Percentiles rank a stretch among this genome's conserved stretches.
Conservation (phyloP, 225 moss, liverwort and hornwort species). For the Marchantia polymorpha region DNA sequence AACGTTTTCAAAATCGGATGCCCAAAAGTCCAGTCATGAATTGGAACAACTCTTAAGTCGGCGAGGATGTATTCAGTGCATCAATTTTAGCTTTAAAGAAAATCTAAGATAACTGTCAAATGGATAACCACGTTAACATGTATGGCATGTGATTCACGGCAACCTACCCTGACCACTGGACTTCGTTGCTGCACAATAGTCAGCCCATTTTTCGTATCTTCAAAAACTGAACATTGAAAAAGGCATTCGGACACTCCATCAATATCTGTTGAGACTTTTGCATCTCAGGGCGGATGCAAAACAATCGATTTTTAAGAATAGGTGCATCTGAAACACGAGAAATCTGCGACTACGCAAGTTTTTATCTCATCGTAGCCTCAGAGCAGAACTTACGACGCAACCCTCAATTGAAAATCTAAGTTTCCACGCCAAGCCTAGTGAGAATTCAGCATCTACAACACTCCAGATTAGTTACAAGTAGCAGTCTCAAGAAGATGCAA, state of each 20-base stretch:
- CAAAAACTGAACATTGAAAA: conserved; percentile 49
- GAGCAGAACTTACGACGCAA: background rate
- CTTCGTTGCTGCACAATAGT: conserved; percentile 87
- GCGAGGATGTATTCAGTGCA: background rate
- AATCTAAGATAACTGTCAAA: no score
- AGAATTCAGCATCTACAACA: background rate
- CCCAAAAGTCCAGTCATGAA: background rate
- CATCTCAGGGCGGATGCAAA: background rate
- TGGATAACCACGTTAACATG: no score
- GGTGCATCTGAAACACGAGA: background rate
- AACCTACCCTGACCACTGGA: conserved; percentile 67
- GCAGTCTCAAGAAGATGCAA: background rate
- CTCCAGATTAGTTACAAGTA: background rate
- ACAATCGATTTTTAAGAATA: background rate
- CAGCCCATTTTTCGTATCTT: conserved; percentile 47
- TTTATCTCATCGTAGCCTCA: no score
- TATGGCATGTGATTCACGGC: background rate
- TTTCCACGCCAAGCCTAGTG: background rate
- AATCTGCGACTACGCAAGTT: background rate
- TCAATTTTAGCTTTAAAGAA: background rate
- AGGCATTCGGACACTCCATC: conserved; percentile 1
- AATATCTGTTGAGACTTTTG: background rate
- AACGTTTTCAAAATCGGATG: background rate
- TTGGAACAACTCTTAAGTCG: background rate
- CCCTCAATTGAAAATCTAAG: background rate